A percentile compares a stretch with the other conserved stretches of the same genome.
Evolutionary conservation across 169 alveolate genomes (phyloP).

Genomic region (Theileria parva): DNA sequence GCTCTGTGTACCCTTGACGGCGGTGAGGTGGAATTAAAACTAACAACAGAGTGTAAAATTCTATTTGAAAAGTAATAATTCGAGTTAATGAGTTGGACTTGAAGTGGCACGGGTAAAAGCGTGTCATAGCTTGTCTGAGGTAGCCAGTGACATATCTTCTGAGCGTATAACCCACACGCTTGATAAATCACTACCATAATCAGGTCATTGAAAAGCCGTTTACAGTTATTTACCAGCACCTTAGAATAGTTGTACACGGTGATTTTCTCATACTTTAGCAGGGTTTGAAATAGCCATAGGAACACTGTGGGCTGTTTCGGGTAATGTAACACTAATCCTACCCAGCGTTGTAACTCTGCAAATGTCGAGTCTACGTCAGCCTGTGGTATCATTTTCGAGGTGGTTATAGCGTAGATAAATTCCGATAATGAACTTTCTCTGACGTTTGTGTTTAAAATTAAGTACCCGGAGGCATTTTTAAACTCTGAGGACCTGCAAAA

Average conservation of each 20-base stretch:
- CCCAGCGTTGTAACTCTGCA: conserved; percentile 36
- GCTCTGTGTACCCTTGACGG: background rate
- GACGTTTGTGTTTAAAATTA: conserved; percentile 24
- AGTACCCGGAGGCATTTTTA: conserved; percentile 36
- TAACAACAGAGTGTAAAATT: background rate
- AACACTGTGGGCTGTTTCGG: conserved; percentile 59
- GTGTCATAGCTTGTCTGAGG: conserved; percentile 45
- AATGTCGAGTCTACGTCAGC: conserved; percentile 41
- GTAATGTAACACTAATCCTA: conserved; percentile 22
- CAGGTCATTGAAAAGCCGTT: conserved; percentile 36
- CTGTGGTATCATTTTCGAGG: conserved; percentile 23
- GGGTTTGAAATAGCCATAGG: conserved; percentile 48
- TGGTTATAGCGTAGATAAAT: conserved; percentile 40
- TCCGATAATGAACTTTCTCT: conserved; percentile 54
- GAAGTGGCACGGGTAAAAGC: conserved; percentile 61
- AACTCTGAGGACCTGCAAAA: conserved; percentile 44
- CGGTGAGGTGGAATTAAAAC: background rate
- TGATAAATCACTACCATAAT: conserved; percentile 47
- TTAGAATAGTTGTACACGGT: conserved; percentile 41
- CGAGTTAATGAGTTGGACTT: conserved; percentile 36
- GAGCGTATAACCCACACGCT: conserved; percentile 49
- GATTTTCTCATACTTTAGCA: conserved; percentile 42
- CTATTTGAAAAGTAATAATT: conserved; percentile 16
- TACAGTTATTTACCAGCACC: conserved; percentile 29
- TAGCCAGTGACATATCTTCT: conserved; percentile 59